A percentile compares a stretch with the other conserved stretches of the same genome.
Evolutionary conservation across 2,329 filamentous ascomycete genomes (phyloP).

Genomic region (Botrytis medusae): DNA sequence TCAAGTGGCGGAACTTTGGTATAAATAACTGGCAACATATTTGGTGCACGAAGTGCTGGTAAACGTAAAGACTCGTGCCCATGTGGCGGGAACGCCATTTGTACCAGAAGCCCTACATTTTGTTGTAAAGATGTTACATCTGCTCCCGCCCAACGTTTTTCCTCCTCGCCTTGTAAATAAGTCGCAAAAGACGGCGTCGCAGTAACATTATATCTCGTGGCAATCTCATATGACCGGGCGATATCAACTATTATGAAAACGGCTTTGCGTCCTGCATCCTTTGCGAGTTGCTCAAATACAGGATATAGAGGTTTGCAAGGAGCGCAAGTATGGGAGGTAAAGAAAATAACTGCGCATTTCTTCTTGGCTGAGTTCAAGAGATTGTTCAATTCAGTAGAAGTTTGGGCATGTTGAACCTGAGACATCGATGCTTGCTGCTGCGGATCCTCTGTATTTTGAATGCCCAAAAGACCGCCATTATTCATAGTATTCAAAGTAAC

Average conservation of each 20-base stretch:
- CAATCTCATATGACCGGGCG: conserved; percentile 62
- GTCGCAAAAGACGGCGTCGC: conserved; percentile 89
- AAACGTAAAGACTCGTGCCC: conserved; percentile 71
- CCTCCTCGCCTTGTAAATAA: conserved; percentile 72
- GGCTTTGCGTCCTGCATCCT: conserved; percentile 66
- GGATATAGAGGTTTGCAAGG: conserved; percentile 85
- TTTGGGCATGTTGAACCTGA: conserved; percentile 61
- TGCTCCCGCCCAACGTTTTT: conserved; percentile 79
- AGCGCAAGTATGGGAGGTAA: conserved; percentile 83
- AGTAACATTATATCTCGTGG: conserved; percentile 63
- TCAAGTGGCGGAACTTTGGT: conserved; percentile 77
- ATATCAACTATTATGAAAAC: conserved; percentile 83
- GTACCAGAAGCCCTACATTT: conserved; percentile 71
- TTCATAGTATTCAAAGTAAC: conserved; percentile 62
- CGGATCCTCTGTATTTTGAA: conserved; percentile 25
- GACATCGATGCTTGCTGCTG: conserved; percentile 33
- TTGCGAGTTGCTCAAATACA: conserved; percentile 75
- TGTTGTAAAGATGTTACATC: conserved; percentile 65
- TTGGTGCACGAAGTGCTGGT: conserved; percentile 64
- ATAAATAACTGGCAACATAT: conserved; percentile 65
- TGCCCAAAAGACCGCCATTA: conserved; percentile 42
- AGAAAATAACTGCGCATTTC: conserved; percentile 82
- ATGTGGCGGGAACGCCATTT: conserved; percentile 74
- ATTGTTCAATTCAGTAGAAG: conserved; percentile 58
- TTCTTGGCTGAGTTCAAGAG: conserved; percentile 59